Evolutionary conservation across 352 stramenopile genomes (phyloP).

Genomic region (Phytophthora brassicae): DNA sequence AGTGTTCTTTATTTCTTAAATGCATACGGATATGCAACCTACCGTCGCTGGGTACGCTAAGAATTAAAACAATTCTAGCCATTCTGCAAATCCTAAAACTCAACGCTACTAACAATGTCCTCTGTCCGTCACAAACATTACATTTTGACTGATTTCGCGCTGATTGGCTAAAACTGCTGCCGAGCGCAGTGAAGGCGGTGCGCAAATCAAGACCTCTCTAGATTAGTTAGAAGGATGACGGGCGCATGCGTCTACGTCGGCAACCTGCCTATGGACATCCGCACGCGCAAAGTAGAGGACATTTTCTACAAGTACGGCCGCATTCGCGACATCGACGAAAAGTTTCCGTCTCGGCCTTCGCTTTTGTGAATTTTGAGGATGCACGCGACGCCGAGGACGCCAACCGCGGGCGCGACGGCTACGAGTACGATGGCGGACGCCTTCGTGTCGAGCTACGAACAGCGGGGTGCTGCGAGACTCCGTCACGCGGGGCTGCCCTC

Average conservation of each 20-base stretch:
- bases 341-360: constrained; percentile 69
- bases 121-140: too few species aligned
- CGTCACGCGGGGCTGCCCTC: constrained; percentile 27
- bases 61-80: too few species aligned
- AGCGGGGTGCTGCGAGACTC: constrained; percentile 26
- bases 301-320: constrained; percentile 77
- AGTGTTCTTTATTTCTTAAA: too few species aligned
- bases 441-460: constrained; percentile 63
- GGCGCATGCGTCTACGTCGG: constrained; percentile 63
- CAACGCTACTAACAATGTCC: too few species aligned
- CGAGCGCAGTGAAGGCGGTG: too few species aligned
- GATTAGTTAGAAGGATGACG: constrained; percentile 41
- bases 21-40: too few species aligned
- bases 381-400: constrained; percentile 68
- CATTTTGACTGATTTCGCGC: too few species aligned
- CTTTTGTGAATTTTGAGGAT: constrained; percentile 79
- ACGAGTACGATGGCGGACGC: constrained; percentile 59
- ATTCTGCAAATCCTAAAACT: too few species aligned
- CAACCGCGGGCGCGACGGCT: constrained; percentile 49
- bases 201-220: background rate
- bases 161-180: too few species aligned
- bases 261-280: constrained; percentile 75
- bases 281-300: constrained; percentile 72
- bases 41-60: too few species aligned
- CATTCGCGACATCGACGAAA: constrained; percentile 67